Evolutionary conservation across 2,329 filamentous ascomycete species (phyloP), one percentile per base, ranked within the genome.

Genomic region (Colletotrichum sp.): DNA sequence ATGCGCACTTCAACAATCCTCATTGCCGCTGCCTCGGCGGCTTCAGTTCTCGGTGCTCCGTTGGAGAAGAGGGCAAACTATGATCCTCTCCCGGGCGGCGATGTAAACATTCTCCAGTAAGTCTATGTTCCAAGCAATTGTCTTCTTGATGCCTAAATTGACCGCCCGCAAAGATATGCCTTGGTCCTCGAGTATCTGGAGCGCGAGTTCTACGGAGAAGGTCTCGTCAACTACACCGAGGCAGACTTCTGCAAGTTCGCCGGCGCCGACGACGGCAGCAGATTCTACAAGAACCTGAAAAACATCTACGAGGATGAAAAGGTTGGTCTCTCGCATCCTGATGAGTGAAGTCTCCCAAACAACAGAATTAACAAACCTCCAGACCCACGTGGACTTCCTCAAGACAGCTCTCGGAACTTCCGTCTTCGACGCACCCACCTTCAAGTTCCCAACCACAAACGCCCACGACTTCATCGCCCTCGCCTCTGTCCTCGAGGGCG

Each of bases 401-500:
- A 82, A 84, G 18, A 82, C 83, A 4, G 86, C 84, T 29, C 79
- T 88, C 24, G 91, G 80, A 84, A 85, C 21, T 81, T 84, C 68
- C 86, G 83, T 12, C 85, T 87, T 61, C 83, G 86, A 38, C 81
- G 84, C 63, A 81, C 75, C 75, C 4, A 66, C 63, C 65, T 88
- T 86, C 34, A 89, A 89, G 24, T 92, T 92, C 82, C 87, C 88
- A 24, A 83, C 85, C 72, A 91, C 90, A 70, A 85, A 88, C 73
- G 86, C 87, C 79, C 87, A 89, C 72, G 84, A 84, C 36, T 92
- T 92, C 82, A 83, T 93, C 1, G 88, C 87, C 6, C 92, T 91
- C 1, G 91, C 89, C 29, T 88, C 88, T 69, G 90, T 94, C 78
- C 85, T 94, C 29, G 88, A 93, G 71, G 92, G 93, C 78, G 87